Evolutionary conservation across 1,139 yeast species (phyloP), one percentile per base, ranked within the genome.

Genomic region (Spathaspora sp.): DNA sequence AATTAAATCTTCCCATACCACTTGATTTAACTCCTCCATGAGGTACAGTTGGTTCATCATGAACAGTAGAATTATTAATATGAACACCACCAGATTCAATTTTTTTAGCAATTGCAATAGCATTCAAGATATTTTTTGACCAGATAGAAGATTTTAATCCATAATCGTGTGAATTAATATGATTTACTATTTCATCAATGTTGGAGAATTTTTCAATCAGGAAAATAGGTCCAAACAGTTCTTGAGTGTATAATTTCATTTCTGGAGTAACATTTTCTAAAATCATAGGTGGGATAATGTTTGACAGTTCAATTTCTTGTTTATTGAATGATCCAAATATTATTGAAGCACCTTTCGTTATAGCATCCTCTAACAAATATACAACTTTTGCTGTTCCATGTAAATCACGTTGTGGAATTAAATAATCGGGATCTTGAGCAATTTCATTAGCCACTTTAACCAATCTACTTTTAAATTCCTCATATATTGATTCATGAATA

Each of bases 111-210:
- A 68, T 39, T 2, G 58, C 58, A 36, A 74, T 55, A 3, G 76
- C 86, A 26, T 54, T 55, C 26, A 67, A 55, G 13, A 67, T 57
- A 56, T 81, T 74, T 48, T 49, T 45, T 13, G 82, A 69, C 86
- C 86, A 82, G 3, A 82, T 68, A 0, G 85, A 71, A 3, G 80
- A 74, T 47, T 82, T 80, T 40, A 82, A 65, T 0, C 86, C 86
- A 51, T 69, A 72, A 0, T 57, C 54, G 27, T 57, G 56, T 4
- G 51, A 54, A 52, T 76, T 77, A 16, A 70, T 49, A 8, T 51
- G 48, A 1, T 51, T 49, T 7, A 76, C 51, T 2, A 72, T 60
- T 3, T 56, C 53, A n/a, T 67, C 64, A 27, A 64, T 62, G 29
- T 72, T 64, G 0, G 47, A 39, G 41, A 65, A 81, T 41, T 60